These are phyloP conservation scores for Penicillium sp. DNA, from an alignment of 2,329 filamentous ascomycete species.

Conservation along the genomic window DNA sequence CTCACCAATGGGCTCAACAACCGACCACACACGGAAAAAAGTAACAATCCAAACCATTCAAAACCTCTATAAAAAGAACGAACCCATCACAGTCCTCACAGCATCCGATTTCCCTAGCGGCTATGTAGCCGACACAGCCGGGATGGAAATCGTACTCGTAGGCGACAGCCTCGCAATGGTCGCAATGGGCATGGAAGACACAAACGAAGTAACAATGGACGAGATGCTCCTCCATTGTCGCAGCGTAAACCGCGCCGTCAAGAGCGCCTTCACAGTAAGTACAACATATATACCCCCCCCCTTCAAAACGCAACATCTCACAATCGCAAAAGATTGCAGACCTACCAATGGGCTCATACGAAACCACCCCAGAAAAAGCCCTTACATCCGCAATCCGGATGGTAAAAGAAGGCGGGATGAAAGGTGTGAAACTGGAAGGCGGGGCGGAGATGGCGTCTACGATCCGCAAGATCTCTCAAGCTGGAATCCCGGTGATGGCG, in stretches of 20 bases:
- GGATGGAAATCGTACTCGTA: constrained; percentile 87
- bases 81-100: constrained; percentile 89
- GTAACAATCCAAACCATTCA: constrained; percentile 78
- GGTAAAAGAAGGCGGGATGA: constrained; percentile 84
- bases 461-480: constrained; percentile 75
- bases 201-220: constrained; percentile 83
- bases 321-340: constrained; percentile 66
- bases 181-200: constrained; percentile 91
- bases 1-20: constrained; percentile 57
- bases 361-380: constrained; percentile 82
- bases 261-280: constrained; percentile 75
- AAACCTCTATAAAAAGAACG: constrained; percentile 69
- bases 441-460: constrained; percentile 83
- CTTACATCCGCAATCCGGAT: constrained; percentile 80
- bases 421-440: constrained; percentile 87
- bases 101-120: constrained; percentile 94
- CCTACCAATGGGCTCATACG: constrained; percentile 93
- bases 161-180: constrained; percentile 97
- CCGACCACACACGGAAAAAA: constrained; percentile 63
- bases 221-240: constrained; percentile 94
- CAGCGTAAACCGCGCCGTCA: constrained; percentile 79
- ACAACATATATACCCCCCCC: background rate
- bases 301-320: background rate
- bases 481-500: constrained; percentile 89
- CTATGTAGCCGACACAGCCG: constrained; percentile 83